phyloP scores from a whole-genome alignment of 1,139 yeast species.

The Hemisphaericaspora xylofermentans region DNA sequence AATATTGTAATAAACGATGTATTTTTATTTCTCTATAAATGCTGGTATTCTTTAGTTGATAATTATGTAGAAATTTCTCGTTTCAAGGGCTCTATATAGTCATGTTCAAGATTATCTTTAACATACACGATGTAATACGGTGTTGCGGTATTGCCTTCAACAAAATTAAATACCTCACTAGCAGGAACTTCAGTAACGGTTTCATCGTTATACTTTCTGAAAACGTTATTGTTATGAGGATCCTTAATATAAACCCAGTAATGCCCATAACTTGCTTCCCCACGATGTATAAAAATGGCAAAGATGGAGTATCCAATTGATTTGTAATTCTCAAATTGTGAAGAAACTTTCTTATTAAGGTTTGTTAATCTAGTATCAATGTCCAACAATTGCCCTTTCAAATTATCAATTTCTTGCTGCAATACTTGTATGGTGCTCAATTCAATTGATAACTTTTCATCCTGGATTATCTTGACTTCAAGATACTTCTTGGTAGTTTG shows the following conservation, averaged over 20 bases:
- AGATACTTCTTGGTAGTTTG: conserved; percentile 58
- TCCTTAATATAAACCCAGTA: conserved; percentile 94
- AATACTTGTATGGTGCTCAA: conserved; percentile 13
- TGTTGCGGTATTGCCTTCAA: conserved; percentile 79
- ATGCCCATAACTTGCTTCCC: conserved; percentile 95
- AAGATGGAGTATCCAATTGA: conserved; percentile 77
- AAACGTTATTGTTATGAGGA: conserved; percentile 57
- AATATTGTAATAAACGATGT: conserved; percentile 1
- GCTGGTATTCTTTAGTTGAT: not conserved
- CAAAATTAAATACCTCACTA: conserved; percentile 74
- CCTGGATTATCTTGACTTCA: conserved; percentile 33
- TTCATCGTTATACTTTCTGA: conserved; percentile 92
- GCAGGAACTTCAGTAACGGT: conserved; percentile 75
- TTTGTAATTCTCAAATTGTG: conserved; percentile 60
- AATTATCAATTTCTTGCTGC: conserved; percentile 24
- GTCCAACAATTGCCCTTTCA: conserved; percentile 29
- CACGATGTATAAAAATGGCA: conserved; percentile 92
- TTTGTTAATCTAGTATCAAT: conserved; percentile 39
- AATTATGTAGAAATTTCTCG: conserved; percentile 27
- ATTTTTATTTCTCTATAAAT: conserved; percentile 1
- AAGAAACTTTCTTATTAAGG: conserved; percentile 48
- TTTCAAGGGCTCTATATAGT: conserved; percentile 68
- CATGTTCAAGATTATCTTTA: conserved; percentile 56
- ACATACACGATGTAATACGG: conserved; percentile 90
- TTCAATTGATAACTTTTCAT: conserved; percentile 16